Evolutionary conservation across 129 eudicot species (phyloP), one percentile per base, ranked within the genome.

Genomic region (Pulicaria dysenterica): DNA sequence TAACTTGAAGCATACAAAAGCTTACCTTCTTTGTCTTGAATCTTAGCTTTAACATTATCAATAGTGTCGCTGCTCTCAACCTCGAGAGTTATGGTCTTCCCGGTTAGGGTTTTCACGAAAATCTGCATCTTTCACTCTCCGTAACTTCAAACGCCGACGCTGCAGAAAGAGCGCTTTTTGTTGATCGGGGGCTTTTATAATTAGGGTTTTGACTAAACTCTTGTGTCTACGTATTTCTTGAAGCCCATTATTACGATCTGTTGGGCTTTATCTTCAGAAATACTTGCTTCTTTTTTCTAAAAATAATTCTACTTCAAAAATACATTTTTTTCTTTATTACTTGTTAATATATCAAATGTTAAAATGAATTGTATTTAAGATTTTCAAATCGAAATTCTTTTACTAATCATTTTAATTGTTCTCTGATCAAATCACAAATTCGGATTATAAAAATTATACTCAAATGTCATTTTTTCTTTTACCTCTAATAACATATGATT

Each of bases 81-180:
- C 77, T 84, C 88, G 3, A 84, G 80, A 15, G 88, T 84, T 3
- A 80, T 80, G 47, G 84, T 84, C 78, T 84, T 84, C 17, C 89
- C 89, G 16, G 85, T 84, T 54, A 84, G 76, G 73, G 89, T 81
- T 75, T 85, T 85, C 70, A 85, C 89, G 62, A 85, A 85, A 8
- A 81, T 81, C 82, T 85, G 89, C 89, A 81, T 85, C 64, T 67
- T 73, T 57, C 46, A 24, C 15, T 44, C 41, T 3, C 51, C 37
- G 45, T 11, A 37, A 13, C 71, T 65, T 65, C 71, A 31, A 31
- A 7, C 10, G 54, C 65, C 4, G 70, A 64, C 54, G 70, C 70
- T 43, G 54, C 3, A 3, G 12, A 57, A 0, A 7, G 31, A 24
- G 31, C 31, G 31, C 2, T 24, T 37, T 39, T 5, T 8, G 15